Percentiles rank a stretch among this genome's conserved stretches.
Conservation (phyloP, 2,329 filamentous ascomycete species). For the Aureobasidium sp. region DNA sequence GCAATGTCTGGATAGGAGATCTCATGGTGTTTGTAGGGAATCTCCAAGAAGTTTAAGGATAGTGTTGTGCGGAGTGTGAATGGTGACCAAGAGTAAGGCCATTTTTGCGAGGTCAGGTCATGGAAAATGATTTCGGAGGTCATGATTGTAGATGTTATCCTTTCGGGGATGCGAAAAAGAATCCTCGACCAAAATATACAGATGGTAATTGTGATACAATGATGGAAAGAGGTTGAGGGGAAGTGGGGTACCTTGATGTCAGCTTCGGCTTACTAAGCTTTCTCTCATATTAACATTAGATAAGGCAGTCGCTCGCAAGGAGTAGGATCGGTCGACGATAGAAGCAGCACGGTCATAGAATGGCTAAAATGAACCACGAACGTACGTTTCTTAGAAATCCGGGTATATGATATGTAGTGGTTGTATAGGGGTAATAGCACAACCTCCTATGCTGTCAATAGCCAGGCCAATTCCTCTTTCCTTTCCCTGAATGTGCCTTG, state of each 20-base stretch:
- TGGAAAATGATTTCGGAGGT: conserved; percentile 3
- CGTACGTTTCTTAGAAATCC: no score
- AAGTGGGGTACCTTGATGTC: background rate
- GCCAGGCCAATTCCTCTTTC: conserved; percentile 67
- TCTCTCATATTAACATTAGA: background rate
- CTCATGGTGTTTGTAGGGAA: background rate
- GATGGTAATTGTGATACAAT: background rate
- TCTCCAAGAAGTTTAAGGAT: background rate
- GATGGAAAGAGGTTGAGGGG: background rate
- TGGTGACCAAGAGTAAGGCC: conserved; percentile 9
- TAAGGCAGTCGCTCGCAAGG: background rate
- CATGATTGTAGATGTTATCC: background rate
- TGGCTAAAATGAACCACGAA: background rate
- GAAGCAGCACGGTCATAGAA: background rate
- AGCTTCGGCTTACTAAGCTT: background rate
- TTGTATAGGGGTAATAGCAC: background rate
- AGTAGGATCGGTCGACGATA: background rate
- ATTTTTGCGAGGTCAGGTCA: background rate
- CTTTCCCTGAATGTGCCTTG: conserved; percentile 75
- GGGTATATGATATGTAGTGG: background rate
- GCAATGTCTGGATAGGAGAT: conserved; percentile 14
- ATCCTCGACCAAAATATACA: background rate
- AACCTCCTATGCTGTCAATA: conserved; percentile 32
- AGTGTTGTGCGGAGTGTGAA: conserved; percentile 2
- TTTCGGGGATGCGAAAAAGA: no score